Evolutionary conservation across 1,284 basidiomycete species (phyloP).

Genomic region (Ceratobasidium sp.): DNA sequence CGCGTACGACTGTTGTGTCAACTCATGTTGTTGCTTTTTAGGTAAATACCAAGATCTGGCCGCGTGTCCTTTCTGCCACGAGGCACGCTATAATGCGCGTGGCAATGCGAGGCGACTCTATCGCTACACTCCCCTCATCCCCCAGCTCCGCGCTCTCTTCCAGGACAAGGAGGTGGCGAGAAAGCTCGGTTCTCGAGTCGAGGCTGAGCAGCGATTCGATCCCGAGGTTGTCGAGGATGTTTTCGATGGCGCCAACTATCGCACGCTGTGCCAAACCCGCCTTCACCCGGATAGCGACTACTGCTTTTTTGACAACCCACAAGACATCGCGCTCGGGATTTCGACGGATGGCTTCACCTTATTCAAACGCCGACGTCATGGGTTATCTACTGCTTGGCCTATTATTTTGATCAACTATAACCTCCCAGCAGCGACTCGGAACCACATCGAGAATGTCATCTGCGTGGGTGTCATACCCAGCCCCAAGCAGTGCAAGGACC

Average conservation of each 20-base stretch:
- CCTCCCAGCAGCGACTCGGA: slow-evolving; percentile 37
- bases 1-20: slow-evolving; percentile 43
- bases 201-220: slow-evolving; percentile 13
- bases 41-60: slow-evolving; percentile 14
- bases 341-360: slow-evolving; percentile 43
- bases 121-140: slow-evolving; percentile 27
- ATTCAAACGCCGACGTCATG: slow-evolving; percentile 31
- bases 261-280: slow-evolving; percentile 4
- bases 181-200: slow-evolving; percentile 23
- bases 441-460: slow-evolving; percentile 31
- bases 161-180: neutral
- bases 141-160: slow-evolving; percentile 26
- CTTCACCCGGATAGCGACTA: slow-evolving; percentile 37
- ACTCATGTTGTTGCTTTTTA: slow-evolving; percentile 36
- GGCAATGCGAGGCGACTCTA: slow-evolving; percentile 14
- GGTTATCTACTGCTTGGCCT: slow-evolving; percentile 43
- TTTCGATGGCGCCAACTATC: slow-evolving; percentile 43
- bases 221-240: slow-evolving; percentile 15
- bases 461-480: slow-evolving; percentile 41
- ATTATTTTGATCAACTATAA: slow-evolving; percentile 39
- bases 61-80: slow-evolving; percentile 26
- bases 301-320: slow-evolving; percentile 42
- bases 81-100: slow-evolving; percentile 19
- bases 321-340: slow-evolving; percentile 40
- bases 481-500: slow-evolving; percentile 11